Conservation (phyloP, 2,329 filamentous ascomycete species). For the Phyllachora maydis region DNA sequence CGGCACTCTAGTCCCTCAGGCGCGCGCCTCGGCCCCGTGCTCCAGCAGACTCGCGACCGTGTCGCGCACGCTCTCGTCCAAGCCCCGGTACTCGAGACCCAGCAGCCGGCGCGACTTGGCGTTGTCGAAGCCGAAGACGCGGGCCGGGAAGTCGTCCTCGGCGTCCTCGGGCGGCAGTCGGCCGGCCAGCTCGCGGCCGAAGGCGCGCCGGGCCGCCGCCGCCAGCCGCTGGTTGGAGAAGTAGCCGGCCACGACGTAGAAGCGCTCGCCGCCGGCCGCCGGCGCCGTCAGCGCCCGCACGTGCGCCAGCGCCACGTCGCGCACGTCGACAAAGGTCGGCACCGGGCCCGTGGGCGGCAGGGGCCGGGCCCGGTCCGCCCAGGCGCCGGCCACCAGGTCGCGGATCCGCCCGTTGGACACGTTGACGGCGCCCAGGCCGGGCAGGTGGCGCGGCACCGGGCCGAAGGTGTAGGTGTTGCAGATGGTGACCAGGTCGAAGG, state of each 20-base stretch:
- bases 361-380: slow-evolving; percentile 30
- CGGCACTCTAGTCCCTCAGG: too few species aligned
- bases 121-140: slow-evolving; percentile 35
- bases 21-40: too few species aligned
- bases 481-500: slow-evolving; percentile 39
- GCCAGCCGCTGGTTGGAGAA: slow-evolving; percentile 40
- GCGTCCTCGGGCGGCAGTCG: slow-evolving; percentile 20
- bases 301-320: slow-evolving; percentile 41
- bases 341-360: slow-evolving; percentile 33
- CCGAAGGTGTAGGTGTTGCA: slow-evolving; percentile 43
- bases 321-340: slow-evolving; percentile 38
- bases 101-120: slow-evolving; percentile 29
- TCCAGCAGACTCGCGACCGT: too few species aligned
- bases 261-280: slow-evolving; percentile 37
- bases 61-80: slow-evolving; percentile 40
- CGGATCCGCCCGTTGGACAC: slow-evolving; percentile 51
- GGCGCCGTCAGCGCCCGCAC: slow-evolving; percentile 35
- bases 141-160: slow-evolving; percentile 18
- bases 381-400: slow-evolving; percentile 40
- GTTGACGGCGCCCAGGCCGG: slow-evolving; percentile 43
- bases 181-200: slow-evolving; percentile 29
- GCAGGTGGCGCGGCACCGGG: slow-evolving; percentile 41
- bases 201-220: slow-evolving; percentile 29
- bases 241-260: slow-evolving; percentile 38
- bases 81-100: slow-evolving; percentile 33